Percentiles rank a stretch among this genome's conserved stretches.
Evolutionary conservation across 768 basidiomycete species (phyloP).

Genomic region (Pleurotus salmoneostramineus): DNA sequence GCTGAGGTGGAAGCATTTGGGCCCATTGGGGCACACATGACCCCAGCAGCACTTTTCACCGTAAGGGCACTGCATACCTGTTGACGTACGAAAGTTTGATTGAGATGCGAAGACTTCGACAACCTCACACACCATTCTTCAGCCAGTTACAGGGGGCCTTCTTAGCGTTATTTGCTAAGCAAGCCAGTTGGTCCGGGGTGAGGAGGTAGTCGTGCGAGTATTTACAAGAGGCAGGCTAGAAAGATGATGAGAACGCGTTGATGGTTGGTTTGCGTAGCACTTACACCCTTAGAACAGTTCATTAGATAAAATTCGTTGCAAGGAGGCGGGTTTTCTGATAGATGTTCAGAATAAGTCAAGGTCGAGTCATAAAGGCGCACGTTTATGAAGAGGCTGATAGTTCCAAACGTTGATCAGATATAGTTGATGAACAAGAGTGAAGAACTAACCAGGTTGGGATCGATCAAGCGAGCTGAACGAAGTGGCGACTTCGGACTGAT

Average conservation of each 20-base stretch:
- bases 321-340: constrained; percentile 72
- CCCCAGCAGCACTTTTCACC: constrained; percentile 81
- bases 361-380: constrained; percentile 31
- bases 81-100: no score
- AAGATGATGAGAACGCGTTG: background rate
- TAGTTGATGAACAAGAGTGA: constrained; percentile 1
- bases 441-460: constrained; percentile 56
- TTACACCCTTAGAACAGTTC: constrained; percentile 75
- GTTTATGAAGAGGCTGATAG: constrained; percentile 70
- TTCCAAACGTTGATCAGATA: background rate
- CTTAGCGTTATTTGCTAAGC: constrained; percentile 73
- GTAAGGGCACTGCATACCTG: constrained; percentile 73
- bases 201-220: constrained; percentile 81
- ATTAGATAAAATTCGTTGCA: constrained; percentile 85
- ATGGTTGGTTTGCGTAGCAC: background rate
- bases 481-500: constrained; percentile 64
- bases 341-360: constrained; percentile 7
- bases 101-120: no score
- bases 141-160: constrained; percentile 85
- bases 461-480: constrained; percentile 41
- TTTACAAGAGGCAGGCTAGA: constrained; percentile 63
- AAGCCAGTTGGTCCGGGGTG: constrained; percentile 65
- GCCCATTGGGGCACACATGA: constrained; percentile 78
- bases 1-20: constrained; percentile 63
- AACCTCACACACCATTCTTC: constrained; percentile 54